Percentiles rank a stretch among this genome's conserved stretches.
Evolutionary conservation across 768 basidiomycete genomes (phyloP).

Genomic region (Kwoniella dendrophila): DNA sequence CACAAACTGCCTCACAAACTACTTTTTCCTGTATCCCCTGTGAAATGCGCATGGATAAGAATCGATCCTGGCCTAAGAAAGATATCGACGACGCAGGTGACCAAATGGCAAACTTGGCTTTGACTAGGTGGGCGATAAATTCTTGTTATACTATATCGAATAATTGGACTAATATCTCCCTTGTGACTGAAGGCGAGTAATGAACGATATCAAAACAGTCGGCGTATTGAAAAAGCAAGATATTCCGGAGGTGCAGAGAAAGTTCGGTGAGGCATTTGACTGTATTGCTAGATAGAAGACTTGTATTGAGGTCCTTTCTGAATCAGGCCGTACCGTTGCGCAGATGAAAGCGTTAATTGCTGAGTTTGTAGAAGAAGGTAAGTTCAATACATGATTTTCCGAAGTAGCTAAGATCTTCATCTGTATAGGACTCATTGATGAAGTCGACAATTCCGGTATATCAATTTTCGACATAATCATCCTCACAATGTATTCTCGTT

Average conservation of each 20-base stretch:
- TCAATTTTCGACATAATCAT: neutral
- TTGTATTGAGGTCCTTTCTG: no score
- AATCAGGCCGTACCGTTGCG: no score
- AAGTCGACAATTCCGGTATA: neutral
- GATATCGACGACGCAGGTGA: neutral
- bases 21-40: constrained; percentile 13
- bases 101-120: constrained; percentile 2
- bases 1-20: neutral
- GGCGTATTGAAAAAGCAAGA: neutral
- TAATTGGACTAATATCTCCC: neutral
- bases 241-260: neutral
- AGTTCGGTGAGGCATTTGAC: constrained; percentile 1
- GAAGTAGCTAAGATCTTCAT: no score
- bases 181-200: neutral
- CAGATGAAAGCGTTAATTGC: no score
- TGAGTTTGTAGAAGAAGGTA: no score
- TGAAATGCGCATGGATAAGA: constrained; percentile 3
- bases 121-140: constrained; percentile 1
- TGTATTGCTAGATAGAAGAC: neutral
- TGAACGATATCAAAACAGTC: neutral
- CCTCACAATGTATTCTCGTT: no score
- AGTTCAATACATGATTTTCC: no score
- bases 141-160: neutral
- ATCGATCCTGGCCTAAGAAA: neutral
- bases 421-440: no score